Conservation (phyloP, 192 early-diverging fungal genomes). For the Podila verticillata region DNA sequence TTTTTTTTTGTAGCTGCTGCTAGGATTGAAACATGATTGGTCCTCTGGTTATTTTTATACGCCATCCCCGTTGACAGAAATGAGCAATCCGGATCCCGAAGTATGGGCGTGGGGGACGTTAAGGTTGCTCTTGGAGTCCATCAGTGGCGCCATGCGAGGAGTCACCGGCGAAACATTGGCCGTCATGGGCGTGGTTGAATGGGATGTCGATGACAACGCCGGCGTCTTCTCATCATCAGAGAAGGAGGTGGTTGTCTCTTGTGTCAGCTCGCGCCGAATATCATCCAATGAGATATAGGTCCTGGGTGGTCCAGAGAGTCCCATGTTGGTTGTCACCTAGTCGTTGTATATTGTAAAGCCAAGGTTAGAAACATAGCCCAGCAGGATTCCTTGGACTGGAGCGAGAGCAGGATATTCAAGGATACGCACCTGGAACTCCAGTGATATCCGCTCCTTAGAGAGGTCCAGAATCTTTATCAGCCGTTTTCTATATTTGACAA, state of each 20-base stretch:
- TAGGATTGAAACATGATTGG: neutral
- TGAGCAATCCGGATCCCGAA: constrained; percentile 19
- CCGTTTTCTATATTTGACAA: constrained; percentile 22
- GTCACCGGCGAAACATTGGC: constrained; percentile 16
- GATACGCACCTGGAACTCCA: constrained; percentile 53
- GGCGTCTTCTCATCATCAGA: constrained; percentile 15
- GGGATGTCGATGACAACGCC: constrained; percentile 12
- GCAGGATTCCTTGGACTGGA: neutral
- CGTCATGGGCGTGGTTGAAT: constrained; percentile 22
- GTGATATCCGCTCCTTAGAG: constrained; percentile 41
- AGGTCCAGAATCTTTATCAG: constrained; percentile 52
- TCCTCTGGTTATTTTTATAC: neutral
- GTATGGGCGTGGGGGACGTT: neutral
- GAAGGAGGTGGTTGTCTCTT: neutral
- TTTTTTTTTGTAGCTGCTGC: neutral
- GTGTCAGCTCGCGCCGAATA: constrained; percentile 20
- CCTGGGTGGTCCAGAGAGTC: constrained; percentile 8
- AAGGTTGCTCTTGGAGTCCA: neutral
- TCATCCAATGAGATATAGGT: constrained; percentile 20
- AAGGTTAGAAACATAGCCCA: no score
- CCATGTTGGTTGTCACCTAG: constrained; percentile 26
- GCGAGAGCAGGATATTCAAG: neutral
- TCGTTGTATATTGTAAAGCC: neutral
- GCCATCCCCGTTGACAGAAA: constrained; percentile 27
- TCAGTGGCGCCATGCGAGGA: neutral